Evolutionary conservation across 371 early-diverging fungal species (phyloP), one percentile per base, ranked within the genome.

Genomic region (Rhizomucor miehei): DNA sequence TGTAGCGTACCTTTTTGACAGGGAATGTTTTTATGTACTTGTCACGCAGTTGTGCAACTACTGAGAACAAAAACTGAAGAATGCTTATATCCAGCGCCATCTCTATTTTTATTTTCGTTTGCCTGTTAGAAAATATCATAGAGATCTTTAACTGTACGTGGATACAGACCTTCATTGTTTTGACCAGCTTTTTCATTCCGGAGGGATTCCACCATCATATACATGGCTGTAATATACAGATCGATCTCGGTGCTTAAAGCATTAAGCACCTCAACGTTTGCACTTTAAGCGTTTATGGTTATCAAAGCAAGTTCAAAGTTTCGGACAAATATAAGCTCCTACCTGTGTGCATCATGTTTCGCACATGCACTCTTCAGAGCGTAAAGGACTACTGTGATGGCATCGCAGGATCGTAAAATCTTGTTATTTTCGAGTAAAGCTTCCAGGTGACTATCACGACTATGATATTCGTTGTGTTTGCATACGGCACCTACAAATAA

Each of bases 11-110:
- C 83, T 91, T 90, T 60, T 89, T 90, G 8, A 89, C 84, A 0
- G 90, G 92, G 69, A 87, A 90, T 52, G 82, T 72, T 60, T 87
- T 88, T 23, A 83, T 66, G 61, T 87, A 85, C 37, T 85, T 85
- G 48, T 88, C 89, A 20, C 82, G 85, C 17, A 90, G 62, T 43
- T 83, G 79, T 12, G 86, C 74, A 9, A 90, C 73, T 16, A 87
- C 61, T 12, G 77, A 80, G 60, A 88, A 89, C 16, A 90, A 60
- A 37, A 78, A 84, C 23, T 80, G 84, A 0, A 81, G 57, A 54
- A 88, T 38, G 0, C 77, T 75, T 13, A 77, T 75, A 49, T 80
- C 76, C 37, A 76, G 61, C 29, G 8, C 8, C 29, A 8, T 5
- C 8, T 23, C 47, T 46, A 45, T n/a, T 19, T 41, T 10, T n/a